These are phyloP conservation scores for Platanthera zijinensis DNA, from an alignment of 106 monocot genomes.

Conservation along the genomic window DNA sequence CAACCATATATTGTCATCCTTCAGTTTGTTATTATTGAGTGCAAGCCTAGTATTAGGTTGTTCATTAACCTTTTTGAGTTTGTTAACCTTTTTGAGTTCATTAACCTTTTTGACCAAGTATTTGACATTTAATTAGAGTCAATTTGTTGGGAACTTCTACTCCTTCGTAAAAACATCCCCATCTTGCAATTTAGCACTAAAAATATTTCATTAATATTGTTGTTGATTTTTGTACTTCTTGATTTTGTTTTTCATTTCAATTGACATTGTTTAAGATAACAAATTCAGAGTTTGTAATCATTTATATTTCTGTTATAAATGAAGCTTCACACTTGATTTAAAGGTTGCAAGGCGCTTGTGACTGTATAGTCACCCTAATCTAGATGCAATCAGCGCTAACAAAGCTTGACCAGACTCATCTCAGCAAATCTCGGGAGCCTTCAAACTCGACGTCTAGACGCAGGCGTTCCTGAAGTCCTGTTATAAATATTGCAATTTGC, in stretches of 20 bases:
- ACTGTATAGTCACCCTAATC: too few species aligned
- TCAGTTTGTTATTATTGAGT: not conserved
- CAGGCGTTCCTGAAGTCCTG: too few species aligned
- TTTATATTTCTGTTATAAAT: not conserved
- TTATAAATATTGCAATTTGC: too few species aligned
- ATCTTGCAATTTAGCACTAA: not conserved
- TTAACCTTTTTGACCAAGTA: not conserved
- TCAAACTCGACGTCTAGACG: too few species aligned
- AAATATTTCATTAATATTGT: not conserved
- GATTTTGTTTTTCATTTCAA: not conserved
- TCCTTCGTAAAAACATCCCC: not conserved
- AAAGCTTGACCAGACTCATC: too few species aligned
- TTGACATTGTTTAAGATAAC: not conserved
- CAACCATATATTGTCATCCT: not conserved
- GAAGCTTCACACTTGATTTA: not conserved
- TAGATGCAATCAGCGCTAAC: too few species aligned
- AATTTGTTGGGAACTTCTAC: not conserved
- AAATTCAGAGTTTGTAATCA: not conserved
- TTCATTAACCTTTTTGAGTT: not conserved
- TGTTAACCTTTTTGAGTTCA: not conserved
- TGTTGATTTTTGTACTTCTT: not conserved
- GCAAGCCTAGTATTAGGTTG: not conserved
- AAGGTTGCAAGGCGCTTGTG: not conserved
- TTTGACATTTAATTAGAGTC: not conserved
- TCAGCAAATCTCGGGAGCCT: too few species aligned